Percentiles rank a stretch among this genome's conserved stretches.
These are phyloP conservation scores for Taphrina deformans DNA, from an alignment of 1,139 yeast genomes.

Conservation along the genomic window DNA sequence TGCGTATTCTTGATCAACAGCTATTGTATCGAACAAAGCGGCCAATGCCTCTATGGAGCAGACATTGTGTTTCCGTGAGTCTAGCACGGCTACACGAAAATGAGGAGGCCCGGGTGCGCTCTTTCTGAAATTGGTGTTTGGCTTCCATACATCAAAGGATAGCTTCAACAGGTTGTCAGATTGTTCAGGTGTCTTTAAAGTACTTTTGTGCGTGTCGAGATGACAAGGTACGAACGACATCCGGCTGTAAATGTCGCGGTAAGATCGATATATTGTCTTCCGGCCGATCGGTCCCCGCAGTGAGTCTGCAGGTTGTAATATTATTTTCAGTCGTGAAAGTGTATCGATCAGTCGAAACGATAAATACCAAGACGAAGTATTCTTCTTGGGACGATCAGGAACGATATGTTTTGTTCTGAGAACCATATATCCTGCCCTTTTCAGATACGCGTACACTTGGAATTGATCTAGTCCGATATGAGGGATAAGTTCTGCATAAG, in stretches of 20 bases:
- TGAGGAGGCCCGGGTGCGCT: slow-evolving; percentile 71
- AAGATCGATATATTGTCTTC: not conserved
- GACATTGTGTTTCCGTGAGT: slow-evolving; percentile 40
- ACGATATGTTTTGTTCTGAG: slow-evolving; percentile 43
- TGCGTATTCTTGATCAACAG: not conserved
- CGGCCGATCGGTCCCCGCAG: not conserved
- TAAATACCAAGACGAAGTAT: not conserved
- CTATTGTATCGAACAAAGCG: slow-evolving; percentile 14
- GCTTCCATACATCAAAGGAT: slow-evolving; percentile 81
- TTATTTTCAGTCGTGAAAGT: not conserved
- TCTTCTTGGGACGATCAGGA: not conserved
- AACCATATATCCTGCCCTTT: slow-evolving; percentile 77
- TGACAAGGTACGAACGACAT: slow-evolving; percentile 28
- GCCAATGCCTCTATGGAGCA: slow-evolving; percentile 10
- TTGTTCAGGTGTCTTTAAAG: not conserved
- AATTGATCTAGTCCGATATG: slow-evolving; percentile 53
- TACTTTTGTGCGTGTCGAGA: not conserved
- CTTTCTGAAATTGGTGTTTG: slow-evolving; percentile 67
- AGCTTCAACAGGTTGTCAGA: slow-evolving; percentile 42
- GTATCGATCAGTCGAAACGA: not conserved
- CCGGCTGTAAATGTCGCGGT: slow-evolving; percentile 16
- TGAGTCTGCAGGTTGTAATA: not conserved
- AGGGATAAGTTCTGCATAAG: slow-evolving; percentile 58
- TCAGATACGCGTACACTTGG: slow-evolving; percentile 70
- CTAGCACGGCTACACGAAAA: slow-evolving; percentile 65